phyloP scores from a whole-genome alignment of 768 basidiomycete species.

The Zangia roseola region DNA sequence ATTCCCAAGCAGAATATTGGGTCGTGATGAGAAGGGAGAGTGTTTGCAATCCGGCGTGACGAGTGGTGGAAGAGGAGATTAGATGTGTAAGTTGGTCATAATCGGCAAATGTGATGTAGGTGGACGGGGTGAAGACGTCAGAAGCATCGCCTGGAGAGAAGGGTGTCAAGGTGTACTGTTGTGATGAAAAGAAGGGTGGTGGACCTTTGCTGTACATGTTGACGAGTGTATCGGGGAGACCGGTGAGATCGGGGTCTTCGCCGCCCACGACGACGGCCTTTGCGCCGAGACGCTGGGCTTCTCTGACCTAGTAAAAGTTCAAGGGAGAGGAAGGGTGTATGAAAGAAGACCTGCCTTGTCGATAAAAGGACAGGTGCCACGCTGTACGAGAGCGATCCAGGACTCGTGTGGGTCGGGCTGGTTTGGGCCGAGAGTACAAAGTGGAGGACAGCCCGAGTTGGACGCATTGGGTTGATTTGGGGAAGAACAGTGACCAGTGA shows the following conservation, averaged over 20 bases:
- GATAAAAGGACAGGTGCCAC: conserved; percentile 88
- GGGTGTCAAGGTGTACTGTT: conserved; percentile 4
- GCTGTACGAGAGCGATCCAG: conserved; percentile 90
- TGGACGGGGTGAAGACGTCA: conserved; percentile 80
- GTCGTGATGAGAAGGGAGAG: conserved; percentile 75
- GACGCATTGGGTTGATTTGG: not conserved
- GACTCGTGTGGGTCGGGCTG: conserved; percentile 61
- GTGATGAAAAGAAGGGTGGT: conserved; percentile 35
- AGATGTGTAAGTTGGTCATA: conserved; percentile 69
- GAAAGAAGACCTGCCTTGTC: conserved; percentile 61
- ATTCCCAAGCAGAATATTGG: conserved; percentile 85
- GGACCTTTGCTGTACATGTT: conserved; percentile 93
- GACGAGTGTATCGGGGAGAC: conserved; percentile 72
- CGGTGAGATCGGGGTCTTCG: conserved; percentile 59
- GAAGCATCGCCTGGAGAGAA: conserved; percentile 68
- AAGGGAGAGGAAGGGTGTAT: conserved; percentile 7
- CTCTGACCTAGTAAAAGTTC: conserved; percentile 38
- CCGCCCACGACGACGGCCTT: conserved; percentile 93
- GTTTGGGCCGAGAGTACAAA: conserved; percentile 57
- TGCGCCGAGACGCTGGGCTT: conserved; percentile 72
- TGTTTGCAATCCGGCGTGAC: conserved; percentile 73
- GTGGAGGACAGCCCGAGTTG: conserved; percentile 66
- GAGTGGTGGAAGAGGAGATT: conserved; percentile 72
- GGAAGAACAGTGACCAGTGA: conserved; percentile 50
- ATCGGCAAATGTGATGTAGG: conserved; percentile 85